Percentiles rank a stretch among this genome's conserved stretches.
These are phyloP conservation scores for Trypanosoma platydactyli DNA, from an alignment of 208 protist genomes.

Conservation along the genomic window DNA sequence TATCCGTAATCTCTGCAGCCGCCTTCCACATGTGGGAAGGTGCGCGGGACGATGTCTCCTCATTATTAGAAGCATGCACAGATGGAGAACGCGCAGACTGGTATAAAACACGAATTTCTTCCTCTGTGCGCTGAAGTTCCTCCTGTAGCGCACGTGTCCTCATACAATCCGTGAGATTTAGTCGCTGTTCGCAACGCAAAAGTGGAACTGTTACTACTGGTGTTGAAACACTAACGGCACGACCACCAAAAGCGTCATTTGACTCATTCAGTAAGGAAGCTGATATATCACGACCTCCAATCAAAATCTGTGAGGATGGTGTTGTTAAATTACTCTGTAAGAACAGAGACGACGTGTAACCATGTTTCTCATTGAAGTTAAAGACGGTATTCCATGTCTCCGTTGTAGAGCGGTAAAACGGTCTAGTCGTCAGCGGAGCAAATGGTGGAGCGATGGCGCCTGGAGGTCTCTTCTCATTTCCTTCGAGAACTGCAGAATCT, in stretches of 20 bases:
- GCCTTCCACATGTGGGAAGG: neutral
- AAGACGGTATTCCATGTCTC: too few relatives aligned
- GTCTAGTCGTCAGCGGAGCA: neutral
- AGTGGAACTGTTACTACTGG: constrained; percentile 6
- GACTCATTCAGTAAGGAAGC: neutral
- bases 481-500: neutral
- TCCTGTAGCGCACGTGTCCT: constrained; percentile 18
- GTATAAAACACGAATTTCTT: neutral
- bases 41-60: too few relatives aligned
- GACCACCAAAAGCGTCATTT: neutral
- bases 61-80: neutral
- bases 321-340: too few relatives aligned
- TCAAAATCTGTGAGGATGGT: too few relatives aligned
- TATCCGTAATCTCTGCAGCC: neutral
- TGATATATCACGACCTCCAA: neutral
- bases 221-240: neutral
- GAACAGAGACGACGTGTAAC: too few relatives aligned
- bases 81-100: neutral
- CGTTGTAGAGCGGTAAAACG: too few relatives aligned
- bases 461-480: neutral
- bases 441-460: neutral
- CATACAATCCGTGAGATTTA: constrained; percentile 19
- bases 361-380: too few relatives aligned
- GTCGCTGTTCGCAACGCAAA: constrained; percentile 10
- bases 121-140: constrained; percentile 17